Conservation (phyloP, 2,329 filamentous ascomycete genomes). For the Colletotrichum liriopes region DNA sequence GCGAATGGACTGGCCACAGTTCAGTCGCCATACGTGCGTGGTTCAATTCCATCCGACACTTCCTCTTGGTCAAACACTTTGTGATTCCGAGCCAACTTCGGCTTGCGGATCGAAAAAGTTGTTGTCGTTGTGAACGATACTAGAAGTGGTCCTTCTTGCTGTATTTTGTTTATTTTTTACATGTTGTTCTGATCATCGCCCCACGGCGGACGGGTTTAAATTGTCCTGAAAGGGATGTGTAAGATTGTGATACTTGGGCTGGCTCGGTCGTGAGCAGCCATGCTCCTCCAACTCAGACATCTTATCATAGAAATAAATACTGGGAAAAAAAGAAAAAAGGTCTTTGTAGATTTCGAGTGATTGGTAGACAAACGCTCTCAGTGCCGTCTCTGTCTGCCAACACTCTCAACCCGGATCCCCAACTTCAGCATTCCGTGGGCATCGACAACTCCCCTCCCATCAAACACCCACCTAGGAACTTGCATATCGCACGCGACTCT, state of each 20-base stretch:
- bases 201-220: too few species aligned
- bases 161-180: too few species aligned
- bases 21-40: neutral
- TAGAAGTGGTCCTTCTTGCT: too few species aligned
- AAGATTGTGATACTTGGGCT: too few species aligned
- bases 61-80: neutral
- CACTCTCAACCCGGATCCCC: slow-evolving; percentile 68
- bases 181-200: too few species aligned
- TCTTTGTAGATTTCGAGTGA: neutral
- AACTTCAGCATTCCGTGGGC: slow-evolving; percentile 63
- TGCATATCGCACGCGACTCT: slow-evolving; percentile 65
- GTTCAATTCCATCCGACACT: neutral
- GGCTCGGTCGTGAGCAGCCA: neutral
- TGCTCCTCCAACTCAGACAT: neutral
- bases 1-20: neutral
- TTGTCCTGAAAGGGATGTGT: too few species aligned
- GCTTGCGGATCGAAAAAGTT: too few species aligned
- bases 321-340: neutral
- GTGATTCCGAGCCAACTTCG: neutral
- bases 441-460: slow-evolving; percentile 70
- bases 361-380: neutral
- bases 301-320: too few species aligned
- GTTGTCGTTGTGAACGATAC: too few species aligned
- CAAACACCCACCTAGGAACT: slow-evolving; percentile 70
- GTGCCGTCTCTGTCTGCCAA: slow-evolving; percentile 59